Base-by-base conservation (phyloP, 108 stramenopile genomes). In the Fistulifera pelliculosa region DNA sequence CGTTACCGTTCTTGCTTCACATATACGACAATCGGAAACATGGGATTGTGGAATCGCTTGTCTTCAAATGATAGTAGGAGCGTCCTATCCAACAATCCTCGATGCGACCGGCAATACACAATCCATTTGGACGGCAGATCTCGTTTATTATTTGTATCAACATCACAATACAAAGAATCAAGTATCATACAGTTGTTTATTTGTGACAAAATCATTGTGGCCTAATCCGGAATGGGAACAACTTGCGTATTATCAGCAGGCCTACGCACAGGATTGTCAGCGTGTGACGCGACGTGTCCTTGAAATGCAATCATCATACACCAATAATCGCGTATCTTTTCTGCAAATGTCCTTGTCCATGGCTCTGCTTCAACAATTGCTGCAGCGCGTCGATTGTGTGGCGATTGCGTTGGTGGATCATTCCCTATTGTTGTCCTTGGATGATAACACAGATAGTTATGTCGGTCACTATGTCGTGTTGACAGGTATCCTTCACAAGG, bases 41-140 rank as follows among this genome's bases (percentile, higher is more conserved):
- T 60, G 58, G 58, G 58, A 60, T 23, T 60, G 58, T 16, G 58
- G 58, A 31, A 45, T 60, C 49, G 58, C 58, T 26, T 60, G 58
- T 38, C 28, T 60, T 3, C 6, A 21, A 38, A 60, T 60, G 58
- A 21, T 60, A 22, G 15, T 44, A n/a, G n/a, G n/a, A n/a, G n/a
- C n/a, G n/a, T n/a, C n/a, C n/a, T n/a, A n/a, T n/a, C n/a, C n/a
- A n/a, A n/a, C n/a, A n/a, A n/a, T n/a, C n/a, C n/a, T n/a, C n/a
- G n/a, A n/a, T n/a, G n/a, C n/a, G n/a, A n/a, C n/a, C 31, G 31
- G 31, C 31, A 35, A 35, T 35, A 70, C 83, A 41, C 28, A 85
- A 57, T 85, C 83, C 43, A 77, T 89, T 35, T 89, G 87, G 87
- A 83, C 83, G 1, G 70, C 81, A 27, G 87, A 89, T 60, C 65